Base-by-base conservation (phyloP, 768 basidiomycete genomes). In the Podaxis sp. region DNA sequence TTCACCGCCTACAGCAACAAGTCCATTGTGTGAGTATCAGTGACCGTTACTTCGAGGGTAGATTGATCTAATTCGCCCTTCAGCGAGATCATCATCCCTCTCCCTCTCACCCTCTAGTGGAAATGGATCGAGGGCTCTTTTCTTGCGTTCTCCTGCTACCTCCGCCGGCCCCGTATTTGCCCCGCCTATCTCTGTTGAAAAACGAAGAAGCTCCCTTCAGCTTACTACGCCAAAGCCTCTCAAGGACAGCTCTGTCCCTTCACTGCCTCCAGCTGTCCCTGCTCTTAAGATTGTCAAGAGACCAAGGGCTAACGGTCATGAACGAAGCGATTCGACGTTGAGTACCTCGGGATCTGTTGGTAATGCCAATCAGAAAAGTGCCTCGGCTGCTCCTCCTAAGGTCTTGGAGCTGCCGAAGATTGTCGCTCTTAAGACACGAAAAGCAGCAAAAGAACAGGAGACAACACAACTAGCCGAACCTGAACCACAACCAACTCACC, bases 271-370 rank as follows among this genome's bases (percentile, higher is more conserved):
- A 44, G 74, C 77, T 1, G 72, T 82, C 24, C 77, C 78, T 53
- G 84, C 78, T 49, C 69, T 84, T 41, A 78, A 76, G 36, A 82
- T 84, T n/a, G 76, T 84, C 28, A 85, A 84, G 65, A 74, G 81
- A 24, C 10, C 61, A 20, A 62, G 54, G n/a, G 7, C 61, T n/a
- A 50, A 26, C 13, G 54, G 54, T 6, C 61, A 62, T 24, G 55
- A 38, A n/a, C 44, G 61, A 24, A 62, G 13, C 6, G 44, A 62
- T n/a, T 56, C 61, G 13, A 62, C 60, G 6, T 48, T 44, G n/a
- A 36, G 30, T 33, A 33, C 33, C 33, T 33, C 33, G 10, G 33
- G 33, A 33, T 33, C 33, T 33, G 33, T 33, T 33, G 33, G 33
- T 17, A 37, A 26, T 12, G 15, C 61, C 17, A 36, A 48, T 17